A percentile compares a stretch with the other conserved stretches of the same genome.
Evolutionary conservation across 1,139 yeast species (phyloP).

Genomic region (Hemisphaericaspora subhashii): DNA sequence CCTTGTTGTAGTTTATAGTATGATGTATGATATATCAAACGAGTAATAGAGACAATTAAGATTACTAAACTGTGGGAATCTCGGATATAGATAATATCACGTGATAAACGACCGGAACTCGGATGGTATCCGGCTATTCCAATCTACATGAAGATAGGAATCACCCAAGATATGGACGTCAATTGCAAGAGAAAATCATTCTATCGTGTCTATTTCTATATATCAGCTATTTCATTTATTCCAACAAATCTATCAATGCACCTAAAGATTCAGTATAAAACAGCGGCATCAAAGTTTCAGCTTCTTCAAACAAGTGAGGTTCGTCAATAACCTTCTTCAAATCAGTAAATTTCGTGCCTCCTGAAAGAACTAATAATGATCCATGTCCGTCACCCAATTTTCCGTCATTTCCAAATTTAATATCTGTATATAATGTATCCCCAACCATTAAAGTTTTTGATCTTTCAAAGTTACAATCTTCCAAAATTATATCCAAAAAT

Average conservation of each 20-base stretch:
- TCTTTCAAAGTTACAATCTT: constrained; percentile 27
- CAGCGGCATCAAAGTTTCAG: constrained; percentile 27
- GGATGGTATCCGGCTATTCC: no score
- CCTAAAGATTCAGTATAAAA: constrained; percentile 35
- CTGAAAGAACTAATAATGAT: constrained; percentile 36
- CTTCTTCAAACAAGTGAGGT: constrained; percentile 16
- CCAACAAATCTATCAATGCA: constrained; percentile 19
- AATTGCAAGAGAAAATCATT: no score
- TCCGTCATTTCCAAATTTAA: constrained; percentile 46
- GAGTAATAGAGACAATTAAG: neutral
- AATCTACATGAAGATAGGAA: no score
- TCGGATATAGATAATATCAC: neutral
- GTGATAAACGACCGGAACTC: no score
- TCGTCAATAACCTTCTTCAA: constrained; percentile 19
- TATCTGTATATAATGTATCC: constrained; percentile 45
- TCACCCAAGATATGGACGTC: no score
- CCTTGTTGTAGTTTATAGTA: neutral
- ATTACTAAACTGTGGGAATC: no score
- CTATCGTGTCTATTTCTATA: neutral
- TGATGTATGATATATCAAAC: neutral
- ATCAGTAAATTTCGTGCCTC: constrained; percentile 34
- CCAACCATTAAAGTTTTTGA: constrained; percentile 40
- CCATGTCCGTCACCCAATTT: constrained; percentile 30
- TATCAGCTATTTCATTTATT: constrained; percentile 5
- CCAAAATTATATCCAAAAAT: constrained; percentile 32